These are phyloP conservation scores for Penicillium subrubescens DNA, from an alignment of 495 filamentous ascomycete species.

Conservation along the genomic window DNA sequence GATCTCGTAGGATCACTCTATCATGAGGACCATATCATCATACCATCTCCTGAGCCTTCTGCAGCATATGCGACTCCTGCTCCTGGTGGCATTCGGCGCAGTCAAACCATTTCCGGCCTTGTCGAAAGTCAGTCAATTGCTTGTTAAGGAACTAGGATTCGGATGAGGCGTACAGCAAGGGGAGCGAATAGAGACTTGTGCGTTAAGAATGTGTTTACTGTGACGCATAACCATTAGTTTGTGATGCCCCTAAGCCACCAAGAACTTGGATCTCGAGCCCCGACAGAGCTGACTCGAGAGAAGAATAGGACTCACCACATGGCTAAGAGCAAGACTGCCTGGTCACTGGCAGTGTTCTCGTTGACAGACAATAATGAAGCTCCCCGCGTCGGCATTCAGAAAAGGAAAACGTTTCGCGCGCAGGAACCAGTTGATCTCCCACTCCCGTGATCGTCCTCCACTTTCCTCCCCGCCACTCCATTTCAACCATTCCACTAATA, in stretches of 20 bases:
- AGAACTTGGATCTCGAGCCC: neutral
- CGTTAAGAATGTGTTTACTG: slow-evolving; percentile 97
- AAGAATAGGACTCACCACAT: slow-evolving; percentile 33
- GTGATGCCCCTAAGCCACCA: neutral
- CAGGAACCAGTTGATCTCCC: slow-evolving; percentile 34
- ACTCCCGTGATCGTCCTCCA: slow-evolving; percentile 35
- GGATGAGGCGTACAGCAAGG: slow-evolving; percentile 73
- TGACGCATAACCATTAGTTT: slow-evolving; percentile 14
- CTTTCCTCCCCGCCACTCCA: slow-evolving; percentile 34
- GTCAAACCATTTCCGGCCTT: slow-evolving; percentile 97
- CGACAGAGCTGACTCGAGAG: slow-evolving; percentile 8
- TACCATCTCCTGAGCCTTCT: slow-evolving; percentile 83
- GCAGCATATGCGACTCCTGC: slow-evolving; percentile 70
- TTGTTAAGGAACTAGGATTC: neutral
- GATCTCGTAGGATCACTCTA: neutral
- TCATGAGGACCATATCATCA: neutral
- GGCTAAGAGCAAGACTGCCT: neutral
- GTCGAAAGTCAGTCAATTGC: slow-evolving; percentile 10
- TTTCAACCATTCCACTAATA: slow-evolving; percentile 14
- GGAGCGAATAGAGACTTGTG: slow-evolving; percentile 92
- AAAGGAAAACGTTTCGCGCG: slow-evolving; percentile 19
- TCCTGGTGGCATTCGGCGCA: slow-evolving; percentile 95
- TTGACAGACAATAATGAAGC: slow-evolving; percentile 1
- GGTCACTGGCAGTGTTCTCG: neutral
- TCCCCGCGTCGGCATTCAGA: slow-evolving; percentile 7